A percentile compares a stretch with the other conserved stretches of the same genome.
These are phyloP conservation scores for Leucaena leucocephala DNA, from an alignment of 306 rosid genomes.

Conservation along the genomic window DNA sequence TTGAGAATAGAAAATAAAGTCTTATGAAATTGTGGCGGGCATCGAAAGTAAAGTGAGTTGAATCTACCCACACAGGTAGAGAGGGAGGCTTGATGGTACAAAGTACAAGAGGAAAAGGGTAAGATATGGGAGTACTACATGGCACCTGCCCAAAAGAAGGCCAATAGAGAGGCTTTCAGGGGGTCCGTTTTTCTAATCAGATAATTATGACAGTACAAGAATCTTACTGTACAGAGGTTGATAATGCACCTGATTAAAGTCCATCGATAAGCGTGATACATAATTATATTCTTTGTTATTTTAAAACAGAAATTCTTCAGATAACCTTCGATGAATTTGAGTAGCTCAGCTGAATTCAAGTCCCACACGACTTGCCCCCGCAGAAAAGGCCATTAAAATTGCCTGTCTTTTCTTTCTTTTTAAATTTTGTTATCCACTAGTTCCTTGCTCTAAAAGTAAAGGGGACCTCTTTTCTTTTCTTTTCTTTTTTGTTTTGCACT, in stretches of 20 bases:
- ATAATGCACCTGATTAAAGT: conserved; percentile 1
- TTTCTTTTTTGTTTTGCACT: not conserved
- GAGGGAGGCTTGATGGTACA: conserved; percentile 5
- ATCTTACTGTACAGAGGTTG: not conserved
- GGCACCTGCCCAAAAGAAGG: conserved; percentile 30
- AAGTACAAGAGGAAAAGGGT: not conserved
- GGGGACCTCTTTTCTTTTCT: not conserved
- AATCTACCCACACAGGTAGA: not conserved
- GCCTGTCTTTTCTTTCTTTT: conserved; percentile 26
- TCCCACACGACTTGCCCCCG: conserved; percentile 27
- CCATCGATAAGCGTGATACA: not conserved
- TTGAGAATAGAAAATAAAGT: not conserved
- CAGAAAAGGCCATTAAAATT: conserved; percentile 27
- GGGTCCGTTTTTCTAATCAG: conserved; percentile 20
- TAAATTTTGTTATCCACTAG: not conserved
- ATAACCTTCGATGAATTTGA: conserved; percentile 33
- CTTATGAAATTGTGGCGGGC: conserved; percentile 16
- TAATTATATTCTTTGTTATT: not conserved
- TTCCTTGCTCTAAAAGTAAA: conserved; percentile 21
- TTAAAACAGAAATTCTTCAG: not conserved
- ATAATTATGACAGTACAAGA: not conserved
- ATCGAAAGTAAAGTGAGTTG: conserved; percentile 36
- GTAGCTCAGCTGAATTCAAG: conserved; percentile 29
- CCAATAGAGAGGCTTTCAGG: conserved; percentile 28
- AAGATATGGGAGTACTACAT: conserved; percentile 34